Conservation (phyloP, 306 rosid genomes). For the Cucumis hystrix region DNA sequence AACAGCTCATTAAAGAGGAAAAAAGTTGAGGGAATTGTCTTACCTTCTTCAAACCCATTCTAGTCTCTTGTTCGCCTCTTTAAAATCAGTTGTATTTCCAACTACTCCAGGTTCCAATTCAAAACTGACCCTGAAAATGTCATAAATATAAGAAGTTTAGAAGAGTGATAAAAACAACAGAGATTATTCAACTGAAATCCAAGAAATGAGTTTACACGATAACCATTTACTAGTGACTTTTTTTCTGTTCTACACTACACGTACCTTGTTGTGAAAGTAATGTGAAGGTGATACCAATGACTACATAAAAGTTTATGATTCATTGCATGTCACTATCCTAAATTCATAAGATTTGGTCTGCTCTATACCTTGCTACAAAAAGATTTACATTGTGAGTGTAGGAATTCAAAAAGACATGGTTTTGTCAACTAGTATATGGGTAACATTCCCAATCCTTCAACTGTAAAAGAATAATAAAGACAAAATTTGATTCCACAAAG, state of each 20-base stretch:
- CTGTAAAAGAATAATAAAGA: too few relatives aligned
- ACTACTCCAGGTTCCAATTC: slow-evolving; percentile 79
- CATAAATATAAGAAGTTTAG: background rate
- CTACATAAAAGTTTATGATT: background rate
- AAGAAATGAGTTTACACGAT: background rate
- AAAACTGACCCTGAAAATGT: slow-evolving; percentile 55
- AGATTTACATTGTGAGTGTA: background rate
- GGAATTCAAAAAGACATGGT: too few relatives aligned
- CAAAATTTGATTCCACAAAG: too few relatives aligned
- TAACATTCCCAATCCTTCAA: too few relatives aligned
- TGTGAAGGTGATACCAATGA: too few relatives aligned
- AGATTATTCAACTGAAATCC: background rate
- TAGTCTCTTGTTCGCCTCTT: slow-evolving; percentile 65
- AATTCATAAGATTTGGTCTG: background rate
- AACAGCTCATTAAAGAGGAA: background rate
- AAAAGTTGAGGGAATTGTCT: background rate
- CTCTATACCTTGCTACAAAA: background rate
- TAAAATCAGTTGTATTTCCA: slow-evolving; percentile 79
- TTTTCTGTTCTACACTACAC: slow-evolving; percentile 3
- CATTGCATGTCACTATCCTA: background rate
- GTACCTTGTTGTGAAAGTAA: slow-evolving; percentile 53
- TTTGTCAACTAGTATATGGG: too few relatives aligned
- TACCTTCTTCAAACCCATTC: slow-evolving; percentile 90
- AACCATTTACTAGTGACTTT: background rate
- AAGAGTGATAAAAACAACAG: background rate